These are phyloP conservation scores for Cryptococcus maquisensis DNA, from an alignment of 1,284 basidiomycete genomes.

Conservation along the genomic window DNA sequence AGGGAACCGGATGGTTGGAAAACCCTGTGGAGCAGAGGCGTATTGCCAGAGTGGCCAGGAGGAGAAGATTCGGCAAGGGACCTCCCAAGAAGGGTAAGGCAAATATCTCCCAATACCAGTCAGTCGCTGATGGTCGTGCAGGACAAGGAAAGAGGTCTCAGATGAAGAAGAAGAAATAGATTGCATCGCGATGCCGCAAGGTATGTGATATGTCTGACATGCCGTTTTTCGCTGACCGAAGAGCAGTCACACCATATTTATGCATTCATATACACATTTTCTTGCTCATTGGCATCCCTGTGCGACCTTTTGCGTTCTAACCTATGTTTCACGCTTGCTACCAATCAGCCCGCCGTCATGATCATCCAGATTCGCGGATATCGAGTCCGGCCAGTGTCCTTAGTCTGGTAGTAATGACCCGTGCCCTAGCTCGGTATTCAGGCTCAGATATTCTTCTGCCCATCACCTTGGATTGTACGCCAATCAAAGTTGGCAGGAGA, in stretches of 20 bases:
- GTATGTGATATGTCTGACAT: background rate
- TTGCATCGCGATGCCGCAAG: too few species aligned
- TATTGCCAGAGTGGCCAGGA: constrained; percentile 27
- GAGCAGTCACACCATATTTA: background rate
- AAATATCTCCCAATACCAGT: background rate
- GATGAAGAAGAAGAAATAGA: constrained; percentile 37
- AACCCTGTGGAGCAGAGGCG: constrained; percentile 30
- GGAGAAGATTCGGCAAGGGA: constrained; percentile 33
- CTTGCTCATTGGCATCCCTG: too few species aligned
- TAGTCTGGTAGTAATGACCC: too few species aligned
- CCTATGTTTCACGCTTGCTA: too few species aligned
- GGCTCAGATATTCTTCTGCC: too few species aligned
- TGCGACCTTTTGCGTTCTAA: too few species aligned
- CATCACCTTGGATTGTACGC: too few species aligned
- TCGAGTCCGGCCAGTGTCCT: too few species aligned
- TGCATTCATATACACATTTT: background rate
- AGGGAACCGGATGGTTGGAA: constrained; percentile 35
- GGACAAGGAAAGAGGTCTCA: constrained; percentile 40
- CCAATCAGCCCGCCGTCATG: too few species aligned
- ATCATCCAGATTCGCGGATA: too few species aligned
- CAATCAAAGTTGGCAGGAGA: too few species aligned
- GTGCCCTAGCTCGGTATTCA: too few species aligned
- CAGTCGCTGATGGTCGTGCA: constrained; percentile 3
- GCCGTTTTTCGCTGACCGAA: background rate
- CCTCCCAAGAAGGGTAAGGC: constrained; percentile 47